Evolutionary conservation across 768 basidiomycete genomes (phyloP).

Genomic region (Termitomyces sp.): DNA sequence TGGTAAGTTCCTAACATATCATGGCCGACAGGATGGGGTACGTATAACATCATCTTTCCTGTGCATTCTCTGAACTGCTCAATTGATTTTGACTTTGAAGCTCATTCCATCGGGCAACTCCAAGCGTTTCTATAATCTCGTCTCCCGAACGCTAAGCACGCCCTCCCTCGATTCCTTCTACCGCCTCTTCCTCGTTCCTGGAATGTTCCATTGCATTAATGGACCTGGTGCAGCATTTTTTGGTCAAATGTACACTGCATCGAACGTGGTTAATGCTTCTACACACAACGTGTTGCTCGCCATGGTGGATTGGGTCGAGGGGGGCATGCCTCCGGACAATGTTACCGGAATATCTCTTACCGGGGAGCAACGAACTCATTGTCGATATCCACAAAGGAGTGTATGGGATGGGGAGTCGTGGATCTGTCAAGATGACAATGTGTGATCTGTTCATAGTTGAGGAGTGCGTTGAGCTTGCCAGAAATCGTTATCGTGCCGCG

Average conservation of each 20-base stretch:
- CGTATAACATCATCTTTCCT: neutral
- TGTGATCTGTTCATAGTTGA: too few species aligned
- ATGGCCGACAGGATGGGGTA: constrained; percentile 5
- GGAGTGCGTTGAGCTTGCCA: neutral
- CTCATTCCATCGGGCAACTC: constrained; percentile 3
- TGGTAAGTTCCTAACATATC: constrained; percentile 9
- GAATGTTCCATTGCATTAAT: neutral
- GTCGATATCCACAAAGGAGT: constrained; percentile 1
- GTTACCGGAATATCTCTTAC: neutral
- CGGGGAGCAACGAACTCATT: neutral
- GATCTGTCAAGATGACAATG: neutral
- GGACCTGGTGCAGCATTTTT: constrained; percentile 1
- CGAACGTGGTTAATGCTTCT: neutral
- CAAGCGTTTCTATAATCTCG: constrained; percentile 4
- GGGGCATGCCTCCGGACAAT: neutral
- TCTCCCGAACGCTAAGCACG: neutral
- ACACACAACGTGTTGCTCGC: constrained; percentile 1
- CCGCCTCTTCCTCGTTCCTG: constrained; percentile 7
- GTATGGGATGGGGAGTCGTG: neutral
- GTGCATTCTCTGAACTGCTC: neutral
- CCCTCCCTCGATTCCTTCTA: constrained; percentile 4
- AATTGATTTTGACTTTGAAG: neutral
- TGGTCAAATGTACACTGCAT: neutral
- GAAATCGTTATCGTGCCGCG: neutral
- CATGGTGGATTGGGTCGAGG: constrained; percentile 4